phyloP scores from a whole-genome alignment of 441 rosid species.

The Daphne laureola region DNA sequence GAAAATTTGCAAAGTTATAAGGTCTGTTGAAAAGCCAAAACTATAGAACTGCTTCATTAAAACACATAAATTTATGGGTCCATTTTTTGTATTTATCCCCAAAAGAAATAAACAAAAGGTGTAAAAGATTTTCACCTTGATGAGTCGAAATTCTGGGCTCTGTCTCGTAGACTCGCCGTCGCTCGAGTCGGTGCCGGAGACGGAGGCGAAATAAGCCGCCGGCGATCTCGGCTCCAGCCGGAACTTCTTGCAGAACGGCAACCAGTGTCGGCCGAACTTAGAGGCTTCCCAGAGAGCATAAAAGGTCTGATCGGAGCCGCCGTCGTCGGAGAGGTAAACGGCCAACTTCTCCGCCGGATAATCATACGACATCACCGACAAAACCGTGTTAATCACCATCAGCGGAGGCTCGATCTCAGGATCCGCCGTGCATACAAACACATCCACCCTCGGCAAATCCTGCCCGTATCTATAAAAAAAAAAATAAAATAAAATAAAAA shows the following conservation, averaged over 20 bases:
- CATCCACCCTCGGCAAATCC: constrained; percentile 20
- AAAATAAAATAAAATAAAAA: too few relatives aligned
- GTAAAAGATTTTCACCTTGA: constrained; percentile 23
- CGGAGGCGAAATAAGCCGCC: constrained; percentile 11
- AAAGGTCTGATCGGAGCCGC: constrained; percentile 23
- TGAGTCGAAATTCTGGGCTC: background rate
- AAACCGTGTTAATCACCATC: constrained; percentile 18
- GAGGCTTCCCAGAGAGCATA: constrained; percentile 26
- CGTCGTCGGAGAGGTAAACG: constrained; percentile 29
- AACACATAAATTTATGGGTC: too few relatives aligned
- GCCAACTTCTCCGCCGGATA: constrained; percentile 24
- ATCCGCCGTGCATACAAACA: constrained; percentile 31
- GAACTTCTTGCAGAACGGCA: constrained; percentile 27
- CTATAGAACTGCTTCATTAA: too few relatives aligned
- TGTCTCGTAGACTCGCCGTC: background rate
- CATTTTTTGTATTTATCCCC: too few relatives aligned
- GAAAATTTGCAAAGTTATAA: too few relatives aligned
- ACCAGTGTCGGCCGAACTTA: constrained; percentile 20
- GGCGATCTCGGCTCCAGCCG: constrained; percentile 21
- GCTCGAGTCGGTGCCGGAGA: background rate
- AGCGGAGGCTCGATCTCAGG: constrained; percentile 21
- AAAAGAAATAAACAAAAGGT: background rate
- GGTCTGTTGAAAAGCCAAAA: too few relatives aligned
- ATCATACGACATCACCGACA: constrained; percentile 24
- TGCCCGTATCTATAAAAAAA: constrained; percentile 16